These are phyloP conservation scores for Psilocybe azurescens DNA, from an alignment of 768 basidiomycete species.

Conservation along the genomic window DNA sequence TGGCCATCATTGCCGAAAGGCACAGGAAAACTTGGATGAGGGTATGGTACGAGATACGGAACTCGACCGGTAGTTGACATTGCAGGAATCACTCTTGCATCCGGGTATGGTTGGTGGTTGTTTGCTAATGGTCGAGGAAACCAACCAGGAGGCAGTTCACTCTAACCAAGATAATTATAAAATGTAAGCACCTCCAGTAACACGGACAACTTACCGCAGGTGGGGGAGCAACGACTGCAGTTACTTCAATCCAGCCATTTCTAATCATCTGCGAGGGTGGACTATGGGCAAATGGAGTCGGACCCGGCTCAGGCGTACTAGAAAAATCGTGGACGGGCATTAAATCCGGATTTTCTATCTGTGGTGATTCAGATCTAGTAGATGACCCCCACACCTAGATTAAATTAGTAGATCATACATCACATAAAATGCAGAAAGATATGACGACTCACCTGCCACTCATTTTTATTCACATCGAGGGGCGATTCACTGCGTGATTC, in stretches of 20 bases:
- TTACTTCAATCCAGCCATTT: background rate
- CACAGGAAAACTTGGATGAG: background rate
- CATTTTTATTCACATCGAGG: constrained; percentile 2
- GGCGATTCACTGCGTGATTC: background rate
- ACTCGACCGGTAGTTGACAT: background rate
- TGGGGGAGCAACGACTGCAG: background rate
- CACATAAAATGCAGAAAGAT: background rate
- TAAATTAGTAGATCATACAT: background rate
- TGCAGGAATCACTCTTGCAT: constrained; percentile 1
- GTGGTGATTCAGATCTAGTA: constrained; percentile 14
- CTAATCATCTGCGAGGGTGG: background rate
- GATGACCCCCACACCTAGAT: constrained; percentile 18
- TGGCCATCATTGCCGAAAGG: background rate
- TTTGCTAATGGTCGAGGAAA: background rate
- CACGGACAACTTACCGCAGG: background rate
- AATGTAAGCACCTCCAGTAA: too few species aligned
- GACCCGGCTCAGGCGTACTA: background rate
- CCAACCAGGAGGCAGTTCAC: background rate
- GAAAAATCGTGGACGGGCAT: background rate
- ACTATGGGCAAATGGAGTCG: background rate
- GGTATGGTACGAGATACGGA: constrained; percentile 5
- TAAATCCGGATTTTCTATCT: background rate
- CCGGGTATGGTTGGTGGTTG: background rate
- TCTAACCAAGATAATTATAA: background rate
- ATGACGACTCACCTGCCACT: constrained; percentile 19